Conservation (phyloP, 352 stramenopile genomes). For the Phytophthora foliorum region DNA sequence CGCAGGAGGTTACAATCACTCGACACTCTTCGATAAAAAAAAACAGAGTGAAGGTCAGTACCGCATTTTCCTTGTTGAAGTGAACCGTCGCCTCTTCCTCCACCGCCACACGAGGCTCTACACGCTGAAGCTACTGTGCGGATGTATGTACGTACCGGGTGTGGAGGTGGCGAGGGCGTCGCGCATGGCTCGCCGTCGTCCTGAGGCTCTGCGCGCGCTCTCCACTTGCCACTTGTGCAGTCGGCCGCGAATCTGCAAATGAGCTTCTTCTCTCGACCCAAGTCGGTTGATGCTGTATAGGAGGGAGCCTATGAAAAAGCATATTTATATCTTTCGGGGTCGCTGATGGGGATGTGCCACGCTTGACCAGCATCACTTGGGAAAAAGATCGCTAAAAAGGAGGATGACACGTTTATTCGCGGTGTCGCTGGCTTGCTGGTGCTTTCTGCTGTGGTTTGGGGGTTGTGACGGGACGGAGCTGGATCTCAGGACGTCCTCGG, state of each 20-base stretch:
- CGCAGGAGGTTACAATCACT: neutral
- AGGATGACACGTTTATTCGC: neutral
- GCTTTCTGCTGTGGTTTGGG: neutral
- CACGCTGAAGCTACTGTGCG: neutral
- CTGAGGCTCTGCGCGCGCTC: neutral
- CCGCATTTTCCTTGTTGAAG: neutral
- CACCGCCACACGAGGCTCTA: neutral
- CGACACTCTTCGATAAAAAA: neutral
- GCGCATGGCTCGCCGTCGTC: neutral
- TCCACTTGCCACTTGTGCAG: slow-evolving; percentile 1
- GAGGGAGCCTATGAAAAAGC: slow-evolving; percentile 10
- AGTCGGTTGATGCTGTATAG: neutral
- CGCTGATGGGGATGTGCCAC: neutral
- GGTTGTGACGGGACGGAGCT: neutral
- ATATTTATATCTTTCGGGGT: neutral
- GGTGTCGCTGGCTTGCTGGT: slow-evolving; percentile 7
- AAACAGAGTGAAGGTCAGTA: neutral
- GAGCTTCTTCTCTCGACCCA: slow-evolving; percentile 22
- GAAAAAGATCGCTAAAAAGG: slow-evolving; percentile 18
- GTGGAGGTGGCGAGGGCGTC: neutral
- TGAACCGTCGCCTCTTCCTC: neutral
- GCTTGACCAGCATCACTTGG: slow-evolving; percentile 25
- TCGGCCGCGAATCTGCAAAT: slow-evolving; percentile 5
- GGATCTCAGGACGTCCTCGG: slow-evolving; percentile 28
- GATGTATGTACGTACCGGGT: neutral